A percentile compares a stretch with the other conserved stretches of the same genome.
phyloP scores from a whole-genome alignment of 441 rosid species.

The Brassica hybrid region DNA sequence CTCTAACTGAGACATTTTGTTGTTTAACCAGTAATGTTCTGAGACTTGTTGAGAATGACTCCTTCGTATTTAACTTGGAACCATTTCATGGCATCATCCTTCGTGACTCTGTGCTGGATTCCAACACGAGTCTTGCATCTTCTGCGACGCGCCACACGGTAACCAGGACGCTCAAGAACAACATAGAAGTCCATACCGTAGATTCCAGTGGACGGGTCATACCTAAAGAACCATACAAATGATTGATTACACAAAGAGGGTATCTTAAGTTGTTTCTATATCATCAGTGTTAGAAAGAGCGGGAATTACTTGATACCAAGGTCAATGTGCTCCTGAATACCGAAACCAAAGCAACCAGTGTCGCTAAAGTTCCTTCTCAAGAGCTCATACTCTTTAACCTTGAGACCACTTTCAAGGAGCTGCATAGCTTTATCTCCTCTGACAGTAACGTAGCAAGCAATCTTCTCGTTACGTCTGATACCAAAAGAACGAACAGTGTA shows the following conservation, averaged over 20 bases:
- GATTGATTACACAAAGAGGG: background rate
- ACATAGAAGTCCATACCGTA: slow-evolving; percentile 93
- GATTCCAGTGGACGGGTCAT: slow-evolving; percentile 92
- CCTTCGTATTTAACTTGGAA: slow-evolving; percentile 93
- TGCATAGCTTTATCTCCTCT: slow-evolving; percentile 81
- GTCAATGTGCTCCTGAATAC: slow-evolving; percentile 90
- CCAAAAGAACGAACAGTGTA: slow-evolving; percentile 76
- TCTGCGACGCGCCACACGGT: slow-evolving; percentile 84
- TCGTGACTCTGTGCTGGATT: slow-evolving; percentile 84
- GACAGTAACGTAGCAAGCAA: slow-evolving; percentile 74
- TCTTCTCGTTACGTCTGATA: slow-evolving; percentile 73
- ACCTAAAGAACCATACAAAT: slow-evolving; percentile 43
- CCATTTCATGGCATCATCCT: slow-evolving; percentile 96
- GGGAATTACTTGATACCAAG: slow-evolving; percentile 68
- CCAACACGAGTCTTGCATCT: slow-evolving; percentile 89
- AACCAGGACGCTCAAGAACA: slow-evolving; percentile 87
- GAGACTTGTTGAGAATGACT: slow-evolving; percentile 91
- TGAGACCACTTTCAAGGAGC: slow-evolving; percentile 70
- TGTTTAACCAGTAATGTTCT: slow-evolving; percentile 46
- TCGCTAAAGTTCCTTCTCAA: slow-evolving; percentile 85
- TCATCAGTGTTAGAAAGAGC: background rate
- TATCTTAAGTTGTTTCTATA: background rate
- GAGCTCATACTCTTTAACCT: slow-evolving; percentile 85
- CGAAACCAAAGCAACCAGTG: slow-evolving; percentile 89
- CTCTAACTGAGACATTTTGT: background rate